Conservation (phyloP, 148 eudicot genomes). For the Camellia sinensis region DNA sequence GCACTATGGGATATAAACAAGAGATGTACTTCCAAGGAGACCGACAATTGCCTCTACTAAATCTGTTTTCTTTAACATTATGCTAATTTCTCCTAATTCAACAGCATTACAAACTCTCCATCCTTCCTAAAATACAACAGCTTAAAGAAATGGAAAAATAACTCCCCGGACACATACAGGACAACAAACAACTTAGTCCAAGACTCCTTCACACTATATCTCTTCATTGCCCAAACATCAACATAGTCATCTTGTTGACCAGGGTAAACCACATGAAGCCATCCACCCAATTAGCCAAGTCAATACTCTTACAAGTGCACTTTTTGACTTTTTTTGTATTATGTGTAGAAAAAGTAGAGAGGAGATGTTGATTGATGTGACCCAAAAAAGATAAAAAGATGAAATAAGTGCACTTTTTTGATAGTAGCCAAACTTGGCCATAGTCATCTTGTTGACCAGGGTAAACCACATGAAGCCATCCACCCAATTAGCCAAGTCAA, state of each 20-base stretch:
- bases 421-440: too few relatives aligned
- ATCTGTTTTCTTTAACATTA: neutral
- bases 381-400: too few relatives aligned
- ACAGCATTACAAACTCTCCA: neutral
- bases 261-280: neutral
- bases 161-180: neutral
- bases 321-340: too few relatives aligned
- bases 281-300: neutral
- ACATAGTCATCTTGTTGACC: neutral
- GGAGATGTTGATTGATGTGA: too few relatives aligned
- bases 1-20: too few relatives aligned
- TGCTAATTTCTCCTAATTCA: neutral
- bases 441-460: neutral
- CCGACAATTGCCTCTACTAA: neutral
- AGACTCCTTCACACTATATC: neutral
- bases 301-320: neutral
- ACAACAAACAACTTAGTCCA: conserved; percentile 12
- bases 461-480: neutral
- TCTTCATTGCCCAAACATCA: conserved; percentile 17
- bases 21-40: too few relatives aligned
- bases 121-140: neutral
- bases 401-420: too few relatives aligned
- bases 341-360: too few relatives aligned
- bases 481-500: neutral
- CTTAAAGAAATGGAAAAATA: neutral